Base-by-base conservation (phyloP, 805 yeast genomes). In the Ogataea minuta region DNA sequence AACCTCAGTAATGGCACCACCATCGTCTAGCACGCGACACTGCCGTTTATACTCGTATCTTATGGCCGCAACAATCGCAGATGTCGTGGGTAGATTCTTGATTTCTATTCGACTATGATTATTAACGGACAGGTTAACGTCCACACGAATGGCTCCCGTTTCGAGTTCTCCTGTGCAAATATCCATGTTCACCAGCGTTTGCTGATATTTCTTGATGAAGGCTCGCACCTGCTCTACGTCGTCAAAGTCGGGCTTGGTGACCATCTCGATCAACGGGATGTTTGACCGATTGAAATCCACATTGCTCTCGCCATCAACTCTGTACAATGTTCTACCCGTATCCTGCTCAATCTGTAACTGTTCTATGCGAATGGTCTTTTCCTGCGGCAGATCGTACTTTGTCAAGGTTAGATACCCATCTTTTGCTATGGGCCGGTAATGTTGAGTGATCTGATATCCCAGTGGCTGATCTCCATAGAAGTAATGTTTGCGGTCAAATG, bases 401-500 rank as follows among this genome's bases (percentile, higher is more conserved):
- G 64, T 60, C 28, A 91, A 58, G 15, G 57, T 57, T 21, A 91
- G 33, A 14, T 38, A 48, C 0, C 99, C 99, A 34, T 76, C 70
- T 23, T 60, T 66, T 2, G 96, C 93, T 32, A 86, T 67, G 1
- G 98, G 97, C 24, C 72, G 71, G 57, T 75, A 87, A 55, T 79
- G 85, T 62, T 93, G 99, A 0, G 99, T 93, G 34, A 93, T 84
- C 59, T 93, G 99, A 62, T 89, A 93, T 1, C 99, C 99, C 37
- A 84, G 63, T 0, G 99, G 99, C 59, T 93, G 98, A 60, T 93
- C 99, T 1, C 90, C 91, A 60, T 93, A 93, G 61, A 93, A 89
- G 60, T 93, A 93, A 59, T 93, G 99, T 61, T 93, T 93, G 49
- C 99, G 70, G 56, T 93, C 99, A 60, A 93, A 93, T 1, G 81